These are phyloP conservation scores for Candolleomyces aberdarensis DNA, from an alignment of 768 basidiomycete genomes.

Conservation along the genomic window DNA sequence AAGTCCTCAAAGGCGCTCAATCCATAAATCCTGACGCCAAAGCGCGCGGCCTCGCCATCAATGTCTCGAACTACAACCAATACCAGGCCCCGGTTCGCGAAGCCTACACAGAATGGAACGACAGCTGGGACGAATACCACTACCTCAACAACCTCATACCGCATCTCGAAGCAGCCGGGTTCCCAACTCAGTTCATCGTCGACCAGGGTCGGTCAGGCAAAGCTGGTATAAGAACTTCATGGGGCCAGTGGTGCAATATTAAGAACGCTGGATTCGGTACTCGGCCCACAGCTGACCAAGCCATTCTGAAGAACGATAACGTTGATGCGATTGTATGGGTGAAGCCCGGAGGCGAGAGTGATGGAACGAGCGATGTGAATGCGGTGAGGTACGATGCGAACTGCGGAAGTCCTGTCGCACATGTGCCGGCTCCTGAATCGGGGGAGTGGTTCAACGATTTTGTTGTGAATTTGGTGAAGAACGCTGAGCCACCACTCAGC, in stretches of 20 bases:
- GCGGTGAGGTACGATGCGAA: conserved; percentile 28
- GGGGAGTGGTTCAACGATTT: conserved; percentile 34
- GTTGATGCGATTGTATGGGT: conserved; percentile 41
- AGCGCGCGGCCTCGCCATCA: conserved; percentile 29
- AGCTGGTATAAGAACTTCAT: conserved; percentile 17
- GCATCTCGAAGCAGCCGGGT: conserved; percentile 24
- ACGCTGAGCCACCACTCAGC: conserved; percentile 23
- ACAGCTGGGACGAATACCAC: conserved; percentile 29
- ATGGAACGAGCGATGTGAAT: conserved; percentile 33
- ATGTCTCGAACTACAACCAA: conserved; percentile 34
- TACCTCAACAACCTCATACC: conserved; percentile 29
- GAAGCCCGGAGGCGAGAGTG: conserved; percentile 39
- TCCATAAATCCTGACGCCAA: conserved; percentile 21
- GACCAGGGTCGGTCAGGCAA: conserved; percentile 32
- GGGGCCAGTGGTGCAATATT: conserved; percentile 32
- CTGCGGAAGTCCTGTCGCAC: conserved; percentile 21
- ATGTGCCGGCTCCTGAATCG: conserved; percentile 33
- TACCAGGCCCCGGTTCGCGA: conserved; percentile 21
- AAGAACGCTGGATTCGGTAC: conserved; percentile 23
- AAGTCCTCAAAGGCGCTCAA: conserved; percentile 24
- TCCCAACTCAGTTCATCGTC: conserved; percentile 33
- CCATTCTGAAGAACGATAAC: conserved; percentile 18
- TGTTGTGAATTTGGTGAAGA: conserved; percentile 24
- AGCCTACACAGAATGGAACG: conserved; percentile 19
- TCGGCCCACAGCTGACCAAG: conserved; percentile 24